A percentile compares a stretch with the other conserved stretches of the same genome.
phyloP scores from a whole-genome alignment of 805 yeast species.

The Yarrowia phangngaensis region DNA sequence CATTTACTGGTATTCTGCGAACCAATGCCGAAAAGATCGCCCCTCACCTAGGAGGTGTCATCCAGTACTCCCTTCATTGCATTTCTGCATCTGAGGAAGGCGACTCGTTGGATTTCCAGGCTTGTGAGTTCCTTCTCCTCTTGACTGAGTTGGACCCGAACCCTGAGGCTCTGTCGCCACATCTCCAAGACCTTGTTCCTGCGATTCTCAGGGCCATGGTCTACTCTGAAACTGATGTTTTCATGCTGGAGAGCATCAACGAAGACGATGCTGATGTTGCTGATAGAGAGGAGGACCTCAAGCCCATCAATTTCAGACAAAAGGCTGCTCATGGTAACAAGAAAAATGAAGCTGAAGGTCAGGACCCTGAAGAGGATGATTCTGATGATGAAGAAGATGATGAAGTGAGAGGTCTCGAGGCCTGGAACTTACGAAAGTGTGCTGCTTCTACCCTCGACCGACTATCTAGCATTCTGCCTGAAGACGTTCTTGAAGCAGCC shows the following conservation, averaged over 20 bases:
- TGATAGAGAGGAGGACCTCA: constrained; percentile 83
- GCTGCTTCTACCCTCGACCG: constrained; percentile 90
- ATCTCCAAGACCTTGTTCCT: constrained; percentile 66
- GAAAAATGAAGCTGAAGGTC: constrained; percentile 36
- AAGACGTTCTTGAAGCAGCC: constrained; percentile 58
- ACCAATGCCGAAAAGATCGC: constrained; percentile 73
- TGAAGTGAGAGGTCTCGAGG: constrained; percentile 60
- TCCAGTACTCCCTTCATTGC: constrained; percentile 76
- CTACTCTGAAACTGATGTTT: constrained; percentile 75
- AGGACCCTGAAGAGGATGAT: constrained; percentile 52
- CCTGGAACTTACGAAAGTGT: constrained; percentile 91
- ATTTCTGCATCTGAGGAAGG: constrained; percentile 54
- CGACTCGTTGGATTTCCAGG: constrained; percentile 73
- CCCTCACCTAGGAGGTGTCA: constrained; percentile 82
- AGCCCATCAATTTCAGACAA: constrained; percentile 71
- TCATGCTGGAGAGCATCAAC: constrained; percentile 60
- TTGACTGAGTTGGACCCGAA: constrained; percentile 64
- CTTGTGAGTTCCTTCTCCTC: constrained; percentile 83
- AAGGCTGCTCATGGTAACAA: constrained; percentile 43
- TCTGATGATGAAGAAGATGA: constrained; percentile 73
- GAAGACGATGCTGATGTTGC: constrained; percentile 72
- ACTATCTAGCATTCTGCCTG: constrained; percentile 64
- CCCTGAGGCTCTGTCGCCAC: constrained; percentile 40
- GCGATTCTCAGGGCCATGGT: constrained; percentile 77
- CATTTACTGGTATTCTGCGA: constrained; percentile 69